Base-by-base conservation (phyloP, 1,284 basidiomycete species). In the Ceratobasidium sp. region DNA sequence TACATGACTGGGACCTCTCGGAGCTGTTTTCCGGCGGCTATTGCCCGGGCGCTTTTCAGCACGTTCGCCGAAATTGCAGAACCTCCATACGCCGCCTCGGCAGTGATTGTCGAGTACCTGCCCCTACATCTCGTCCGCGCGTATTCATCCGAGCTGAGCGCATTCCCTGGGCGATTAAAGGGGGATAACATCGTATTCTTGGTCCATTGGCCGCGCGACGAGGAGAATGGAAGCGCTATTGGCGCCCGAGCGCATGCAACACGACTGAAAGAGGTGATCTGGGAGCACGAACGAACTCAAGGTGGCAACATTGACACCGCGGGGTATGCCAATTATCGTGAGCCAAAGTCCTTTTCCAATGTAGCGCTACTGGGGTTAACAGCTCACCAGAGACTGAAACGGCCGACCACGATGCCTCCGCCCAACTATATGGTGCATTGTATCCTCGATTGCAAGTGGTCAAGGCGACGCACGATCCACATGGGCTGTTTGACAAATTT, bases 1-100 rank as follows among this genome's bases (percentile, higher is more conserved):
- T 71, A 71, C 45, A 71, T 71, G 66, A 71, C 66, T 17, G 66
- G 66, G 24, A 71, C 66, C 7, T 71, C 66, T 2, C 47, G 66
- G 47, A 48, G 15, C 44, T 27, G 33, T 5, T 59, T 71, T 56
- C 29, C 66, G 7, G 27, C 54, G 9, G 15, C 31, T 5, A 19
- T 29, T 15, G 66, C 66, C 8, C 66, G 66, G 17, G 14, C 36
- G 15, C 66, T 71, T 44, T 71, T 71, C 22, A 48, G n/a, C 11
- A 33, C 54, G 17, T 71, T 71, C 31, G 3, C 53, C 2, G 54
- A 59, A 11, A 71, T 71, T 48, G 33, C 66, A n/a, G 66, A 8
- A 19, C n/a, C 54, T 6, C 66, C 66, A 2, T 59, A 47, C 31
- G 22, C 11, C 15, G 54, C 14, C 4, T 71, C 66, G 5, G 66